Evolutionary conservation across 768 basidiomycete species (phyloP).

Genomic region (Phaeotremella fagi): DNA sequence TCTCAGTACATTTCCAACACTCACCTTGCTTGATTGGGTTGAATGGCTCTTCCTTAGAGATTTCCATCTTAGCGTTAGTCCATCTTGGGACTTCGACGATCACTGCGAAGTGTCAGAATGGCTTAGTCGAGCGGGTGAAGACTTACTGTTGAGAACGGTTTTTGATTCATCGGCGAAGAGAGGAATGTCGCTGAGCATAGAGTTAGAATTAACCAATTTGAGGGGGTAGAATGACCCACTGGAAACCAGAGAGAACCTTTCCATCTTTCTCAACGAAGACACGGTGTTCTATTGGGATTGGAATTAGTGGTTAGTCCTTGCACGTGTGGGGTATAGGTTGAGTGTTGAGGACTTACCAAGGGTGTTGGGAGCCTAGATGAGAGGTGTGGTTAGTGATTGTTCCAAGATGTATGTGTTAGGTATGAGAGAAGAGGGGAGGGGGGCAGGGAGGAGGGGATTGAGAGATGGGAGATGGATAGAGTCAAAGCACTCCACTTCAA

Average conservation of each 20-base stretch:
- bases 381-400: neutral
- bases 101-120: constrained; percentile 21
- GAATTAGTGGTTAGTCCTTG: neutral
- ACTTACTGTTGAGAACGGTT: constrained; percentile 96
- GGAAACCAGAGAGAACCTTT: constrained; percentile 53
- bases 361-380: constrained; percentile 70
- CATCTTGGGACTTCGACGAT: constrained; percentile 67
- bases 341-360: constrained; percentile 59
- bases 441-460: no score
- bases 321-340: neutral
- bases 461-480: no score
- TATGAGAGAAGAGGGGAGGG: neutral
- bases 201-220: neutral
- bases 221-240: constrained; percentile 30
- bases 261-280: constrained; percentile 89
- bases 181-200: constrained; percentile 88
- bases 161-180: constrained; percentile 94
- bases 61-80: constrained; percentile 99
- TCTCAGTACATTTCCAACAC: constrained; percentile 2
- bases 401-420: neutral
- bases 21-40: constrained; percentile 96
- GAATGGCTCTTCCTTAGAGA: constrained; percentile 95
- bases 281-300: constrained; percentile 72
- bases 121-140: constrained; percentile 6
- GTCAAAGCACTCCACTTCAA: no score